Evolutionary conservation across 2,329 filamentous ascomycete genomes (phyloP), one percentile per base, ranked within the genome.

Genomic region (Cyclaneusma minus): DNA sequence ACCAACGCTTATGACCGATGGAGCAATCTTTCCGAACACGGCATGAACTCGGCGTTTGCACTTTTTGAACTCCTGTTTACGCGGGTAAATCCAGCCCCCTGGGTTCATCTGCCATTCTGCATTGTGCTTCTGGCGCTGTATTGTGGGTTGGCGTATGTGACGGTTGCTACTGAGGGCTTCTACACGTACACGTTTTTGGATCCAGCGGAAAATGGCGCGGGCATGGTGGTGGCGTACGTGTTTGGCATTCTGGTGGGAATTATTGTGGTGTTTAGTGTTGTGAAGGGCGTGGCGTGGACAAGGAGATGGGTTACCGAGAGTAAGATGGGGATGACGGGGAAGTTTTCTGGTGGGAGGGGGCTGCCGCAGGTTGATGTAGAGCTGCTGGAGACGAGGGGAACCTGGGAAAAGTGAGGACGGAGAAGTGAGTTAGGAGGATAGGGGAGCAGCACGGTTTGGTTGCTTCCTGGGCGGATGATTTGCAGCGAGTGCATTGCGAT

Each of bases 101-200:
- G 67, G 53, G 50, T 78, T 13, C 72, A 84, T 42, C 48, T 82
- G n/a, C 49, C 67, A 9, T 73, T 68, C 44, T 56, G 85, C 9
- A 51, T 85, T 35, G 30, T 82, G n/a, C 49, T 89, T 5, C 61
- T 91, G 21, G 68, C 67, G 1, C 52, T 74, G 4, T 92, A 91
- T 47, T 61, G 85, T 7, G 66, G 56, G 1, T 54, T 91, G 10
- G 81, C 80, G 1, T 91, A 81, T 49, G 39, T 89, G 13, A 85
- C 78, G 1, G 51, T 66, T 33, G 68, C 67, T 4, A 73, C 71
- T 0, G 60, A 83, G 47, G 67, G 67, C 3, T 81, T 76, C 46
- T 91, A 85, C 48, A 64, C 77, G 0, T 92, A 92, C 53, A 47
- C 42, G 31, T 92, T 92, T 52, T 63, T 92, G n/a, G 62, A 92